Percentiles rank a stretch among this genome's conserved stretches.
Conservation (phyloP, 805 yeast genomes). For the Lipomyces oligophaga region DNA sequence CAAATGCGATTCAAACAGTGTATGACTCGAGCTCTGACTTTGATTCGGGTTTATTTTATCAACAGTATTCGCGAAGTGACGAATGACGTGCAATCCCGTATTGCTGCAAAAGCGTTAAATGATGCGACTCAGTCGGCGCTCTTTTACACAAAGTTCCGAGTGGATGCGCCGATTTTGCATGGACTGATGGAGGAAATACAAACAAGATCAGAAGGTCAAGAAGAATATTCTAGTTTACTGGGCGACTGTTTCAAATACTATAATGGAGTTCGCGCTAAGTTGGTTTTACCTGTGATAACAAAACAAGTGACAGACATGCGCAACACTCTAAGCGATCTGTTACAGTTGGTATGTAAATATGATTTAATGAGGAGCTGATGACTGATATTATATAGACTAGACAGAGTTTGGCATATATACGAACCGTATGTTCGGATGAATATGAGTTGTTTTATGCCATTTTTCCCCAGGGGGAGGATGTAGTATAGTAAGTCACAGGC, state of each 20-base stretch:
- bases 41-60: conserved; percentile 62
- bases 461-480: conserved; percentile 42
- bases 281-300: conserved; percentile 46
- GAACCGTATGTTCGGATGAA: conserved; percentile 60
- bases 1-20: conserved; percentile 75
- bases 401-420: conserved; percentile 55
- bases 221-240: conserved; percentile 62
- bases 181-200: conserved; percentile 41
- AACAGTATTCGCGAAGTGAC: conserved; percentile 38
- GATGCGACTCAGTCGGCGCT: conserved; percentile 57
- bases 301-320: conserved; percentile 39
- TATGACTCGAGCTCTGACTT: conserved; percentile 71
- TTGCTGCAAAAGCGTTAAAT: conserved; percentile 34
- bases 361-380: not conserved
- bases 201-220: conserved; percentile 40
- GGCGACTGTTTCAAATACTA: conserved; percentile 64
- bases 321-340: conserved; percentile 41
- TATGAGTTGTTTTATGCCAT: conserved; percentile 52
- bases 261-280: conserved; percentile 51
- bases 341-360: conserved; percentile 42
- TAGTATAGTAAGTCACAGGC: conserved; percentile 40
- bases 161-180: conserved; percentile 42
- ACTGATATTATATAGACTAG: conserved; percentile 43
- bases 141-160: conserved; percentile 59
- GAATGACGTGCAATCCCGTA: conserved; percentile 23